Evolutionary conservation across 805 yeast genomes (phyloP).

Genomic region (Blastobotrys robertii): DNA sequence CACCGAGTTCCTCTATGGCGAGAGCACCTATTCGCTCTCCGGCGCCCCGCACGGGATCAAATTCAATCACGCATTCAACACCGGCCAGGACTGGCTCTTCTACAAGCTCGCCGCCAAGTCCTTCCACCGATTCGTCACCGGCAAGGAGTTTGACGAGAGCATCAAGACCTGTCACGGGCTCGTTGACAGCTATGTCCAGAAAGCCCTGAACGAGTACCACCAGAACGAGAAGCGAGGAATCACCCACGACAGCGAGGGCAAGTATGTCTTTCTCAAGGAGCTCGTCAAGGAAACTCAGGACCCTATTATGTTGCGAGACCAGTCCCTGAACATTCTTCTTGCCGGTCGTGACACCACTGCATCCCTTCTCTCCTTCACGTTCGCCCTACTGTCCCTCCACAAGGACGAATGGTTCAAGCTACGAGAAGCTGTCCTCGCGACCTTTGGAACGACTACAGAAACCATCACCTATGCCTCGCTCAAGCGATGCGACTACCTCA

Average conservation of each 20-base stretch:
- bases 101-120: slow-evolving; percentile 9
- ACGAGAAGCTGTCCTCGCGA: slow-evolving; percentile 20
- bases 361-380: slow-evolving; percentile 34
- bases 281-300: slow-evolving; percentile 39
- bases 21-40: slow-evolving; percentile 24
- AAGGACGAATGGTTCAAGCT: slow-evolving; percentile 31
- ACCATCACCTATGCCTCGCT: slow-evolving; percentile 32
- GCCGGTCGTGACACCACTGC: slow-evolving; percentile 48
- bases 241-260: slow-evolving; percentile 20
- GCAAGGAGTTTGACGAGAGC: slow-evolving; percentile 25
- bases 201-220: slow-evolving; percentile 20
- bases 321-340: slow-evolving; percentile 36
- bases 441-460: slow-evolving; percentile 17
- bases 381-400: slow-evolving; percentile 34
- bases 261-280: slow-evolving; percentile 37
- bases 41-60: slow-evolving; percentile 11
- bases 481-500: slow-evolving; percentile 35
- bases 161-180: slow-evolving; percentile 25
- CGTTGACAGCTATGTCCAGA: slow-evolving; percentile 34
- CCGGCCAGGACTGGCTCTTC: slow-evolving; percentile 10
- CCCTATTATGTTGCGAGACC: slow-evolving; percentile 36
- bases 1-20: slow-evolving; percentile 26
- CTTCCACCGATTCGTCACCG: slow-evolving; percentile 14
- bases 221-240: slow-evolving; percentile 19
- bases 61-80: slow-evolving; percentile 6